A percentile compares a stretch with the other conserved stretches of the same genome.
These are phyloP conservation scores for Alternaria sp. DNA, from an alignment of 2,329 filamentous ascomycete species.

Conservation along the genomic window DNA sequence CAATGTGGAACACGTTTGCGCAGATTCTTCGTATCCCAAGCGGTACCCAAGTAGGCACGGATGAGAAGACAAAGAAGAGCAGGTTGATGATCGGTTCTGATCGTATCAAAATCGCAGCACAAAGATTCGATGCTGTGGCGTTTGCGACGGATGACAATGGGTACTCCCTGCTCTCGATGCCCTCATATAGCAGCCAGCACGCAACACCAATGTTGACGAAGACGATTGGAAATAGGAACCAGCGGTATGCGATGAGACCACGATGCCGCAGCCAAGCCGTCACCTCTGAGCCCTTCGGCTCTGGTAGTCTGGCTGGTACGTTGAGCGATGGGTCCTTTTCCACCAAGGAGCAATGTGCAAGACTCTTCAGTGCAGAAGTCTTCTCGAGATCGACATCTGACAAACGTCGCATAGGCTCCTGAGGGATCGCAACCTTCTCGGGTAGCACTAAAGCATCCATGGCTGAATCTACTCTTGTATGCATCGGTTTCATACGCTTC, in stretches of 20 bases:
- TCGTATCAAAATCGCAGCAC: slow-evolving; percentile 45
- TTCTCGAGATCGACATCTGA: slow-evolving; percentile 19
- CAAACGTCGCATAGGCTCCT: not conserved
- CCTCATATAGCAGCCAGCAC: slow-evolving; percentile 37
- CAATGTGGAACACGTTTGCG: slow-evolving; percentile 49
- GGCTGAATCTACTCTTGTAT: slow-evolving; percentile 1
- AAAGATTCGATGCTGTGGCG: slow-evolving; percentile 51
- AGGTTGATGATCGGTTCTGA: slow-evolving; percentile 51
- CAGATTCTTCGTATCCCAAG: slow-evolving; percentile 44
- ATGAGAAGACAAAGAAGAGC: slow-evolving; percentile 48
- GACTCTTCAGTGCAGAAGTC: slow-evolving; percentile 17
- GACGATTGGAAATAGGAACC: slow-evolving; percentile 42
- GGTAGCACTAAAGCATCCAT: slow-evolving; percentile 1
- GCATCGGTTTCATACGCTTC: not conserved
- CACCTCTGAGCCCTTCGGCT: slow-evolving; percentile 38
- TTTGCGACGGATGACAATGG: slow-evolving; percentile 45
- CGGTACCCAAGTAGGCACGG: slow-evolving; percentile 41
- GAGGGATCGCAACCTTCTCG: not conserved
- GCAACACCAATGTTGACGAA: slow-evolving; percentile 40
- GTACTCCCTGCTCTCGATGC: slow-evolving; percentile 27
- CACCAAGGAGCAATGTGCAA: slow-evolving; percentile 20
- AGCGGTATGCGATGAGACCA: slow-evolving; percentile 43
- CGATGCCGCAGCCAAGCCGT: slow-evolving; percentile 46
- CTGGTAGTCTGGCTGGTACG: slow-evolving; percentile 27
- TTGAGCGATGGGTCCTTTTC: slow-evolving; percentile 28